Base-by-base conservation (phyloP, 169 alveolate species). In the Plasmodium blacklocki region DNA sequence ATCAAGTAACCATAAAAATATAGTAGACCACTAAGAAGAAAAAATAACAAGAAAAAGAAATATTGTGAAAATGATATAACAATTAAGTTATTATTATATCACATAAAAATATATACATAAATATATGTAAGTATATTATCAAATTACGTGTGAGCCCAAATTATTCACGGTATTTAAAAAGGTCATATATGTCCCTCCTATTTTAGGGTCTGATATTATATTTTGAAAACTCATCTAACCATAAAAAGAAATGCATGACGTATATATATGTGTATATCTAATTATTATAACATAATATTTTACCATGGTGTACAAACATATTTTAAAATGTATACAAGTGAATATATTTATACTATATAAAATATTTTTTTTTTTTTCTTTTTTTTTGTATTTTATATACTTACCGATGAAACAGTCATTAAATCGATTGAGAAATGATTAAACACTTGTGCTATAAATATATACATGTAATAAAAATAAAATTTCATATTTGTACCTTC, bases 101-200 rank as follows among this genome's bases (percentile, higher is more conserved):
- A 39, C 9, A 39, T 39, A 39, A n/a, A 26, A 21, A 15, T 50
- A 29, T 56, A 71, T 29, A 21, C 5, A 29, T 23, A 52, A 0
- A 52, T 52, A 52, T 52, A 9, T 52, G 8, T 52, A 62, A 4
- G 21, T 62, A 63, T 58, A 39, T 75, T 88, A 59, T 75, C 67
- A 6, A 39, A 21, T 85, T 85, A 85, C 92, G 47, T 85, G 87
- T 3, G 92, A 73, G 43, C 98, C 97, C 52, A 95, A 52, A 67
- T 95, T 95, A 50, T 89, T 72, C 26, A 95, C 90, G 54, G 97
- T 95, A 92, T 95, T 95, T 73, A 95, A 93, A 43, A 95, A 93
- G 26, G 98, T 93, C 95, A 95, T 93, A 93, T 95, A 95, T 43
- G 97, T 95, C 43, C 97, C 97, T 12, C 97, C 98, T 23, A 93